Base-by-base conservation (phyloP, 2,329 filamentous ascomycete genomes). In the Nannizziopsis arthrosporioides region DNA sequence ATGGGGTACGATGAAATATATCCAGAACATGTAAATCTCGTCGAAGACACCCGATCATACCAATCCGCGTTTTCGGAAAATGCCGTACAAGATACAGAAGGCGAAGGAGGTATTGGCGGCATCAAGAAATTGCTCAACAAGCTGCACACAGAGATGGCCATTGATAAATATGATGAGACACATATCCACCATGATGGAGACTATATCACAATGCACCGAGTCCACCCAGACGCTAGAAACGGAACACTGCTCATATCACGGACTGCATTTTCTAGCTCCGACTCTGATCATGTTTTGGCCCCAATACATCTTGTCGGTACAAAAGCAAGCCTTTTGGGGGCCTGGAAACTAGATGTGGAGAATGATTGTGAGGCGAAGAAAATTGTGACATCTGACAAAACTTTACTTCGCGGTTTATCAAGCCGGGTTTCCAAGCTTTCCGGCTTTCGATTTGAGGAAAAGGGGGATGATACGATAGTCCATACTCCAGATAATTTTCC, bases 1-100 rank as follows among this genome's bases (percentile, higher is more conserved):
- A 94, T 96, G 81, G 92, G 92, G 1, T 96, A 94, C 59, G 92
- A 98, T 61, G 92, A 98, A 65, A 81, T 96, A 51, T 98, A 96
- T 57, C 92, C 92, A 1, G 82, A 84, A 57, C 74, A 95, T 48
- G 80, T 98, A n/a, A 88, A 98, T 58, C 76, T 98, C 12, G 92
- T 98, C 12, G 80, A 86, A 47, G 92, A 98, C 66, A 93, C 78
- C 18, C 77, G 92, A 31, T 70, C 83, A 1, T 98, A 98, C 66
- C 78, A 79, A 0, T 92, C 87, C 0, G 74, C 79, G 49, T 89
- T 81, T 35, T 93, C 87, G 1, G 74, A 72, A 7, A 65, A 63
- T 12, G 67, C 69, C 12, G 72, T 88, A 56, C 77, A 82, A 54
- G 68, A 80, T 37, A 80, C 83, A 22, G 77, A 80, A 50, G 80